A percentile compares a stretch with the other conserved stretches of the same genome.
phyloP scores from a whole-genome alignment of 2,329 filamentous ascomycete species.

The Diplocarpon rosae region DNA sequence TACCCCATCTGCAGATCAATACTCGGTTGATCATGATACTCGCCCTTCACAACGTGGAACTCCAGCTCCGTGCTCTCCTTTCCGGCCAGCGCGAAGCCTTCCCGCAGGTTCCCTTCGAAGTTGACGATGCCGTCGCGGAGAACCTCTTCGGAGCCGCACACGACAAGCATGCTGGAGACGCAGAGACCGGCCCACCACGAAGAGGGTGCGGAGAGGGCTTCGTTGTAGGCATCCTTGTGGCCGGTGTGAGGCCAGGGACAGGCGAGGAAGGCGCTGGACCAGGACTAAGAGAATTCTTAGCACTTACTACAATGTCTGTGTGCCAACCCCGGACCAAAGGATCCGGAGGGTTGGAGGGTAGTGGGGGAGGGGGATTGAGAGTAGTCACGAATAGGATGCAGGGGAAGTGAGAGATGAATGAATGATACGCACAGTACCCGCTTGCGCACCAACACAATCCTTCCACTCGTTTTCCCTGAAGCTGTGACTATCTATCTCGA shows the following conservation, averaged over 20 bases:
- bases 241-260: slow-evolving; percentile 12
- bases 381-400: no score
- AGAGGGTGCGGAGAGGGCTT: slow-evolving; percentile 36
- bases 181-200: slow-evolving; percentile 43
- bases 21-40: slow-evolving; percentile 22
- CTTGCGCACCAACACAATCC: slow-evolving; percentile 36
- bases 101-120: slow-evolving; percentile 31
- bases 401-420: no score
- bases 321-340: no score
- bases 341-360: no score
- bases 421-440: slow-evolving; percentile 22
- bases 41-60: slow-evolving; percentile 12
- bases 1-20: slow-evolving; percentile 18
- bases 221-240: slow-evolving; percentile 39
- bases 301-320: no score
- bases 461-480: slow-evolving; percentile 36
- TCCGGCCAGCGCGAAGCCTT: not conserved
- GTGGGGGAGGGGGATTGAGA: no score
- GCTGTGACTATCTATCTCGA: slow-evolving; percentile 34
- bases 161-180: slow-evolving; percentile 39
- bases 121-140: slow-evolving; percentile 43
- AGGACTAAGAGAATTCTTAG: slow-evolving; percentile 23
- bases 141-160: slow-evolving; percentile 16
- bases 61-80: slow-evolving; percentile 9
- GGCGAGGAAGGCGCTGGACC: slow-evolving; percentile 38